phyloP scores from a whole-genome alignment of 2,329 filamentous ascomycete genomes.

The Akanthomyces uredinophilus region DNA sequence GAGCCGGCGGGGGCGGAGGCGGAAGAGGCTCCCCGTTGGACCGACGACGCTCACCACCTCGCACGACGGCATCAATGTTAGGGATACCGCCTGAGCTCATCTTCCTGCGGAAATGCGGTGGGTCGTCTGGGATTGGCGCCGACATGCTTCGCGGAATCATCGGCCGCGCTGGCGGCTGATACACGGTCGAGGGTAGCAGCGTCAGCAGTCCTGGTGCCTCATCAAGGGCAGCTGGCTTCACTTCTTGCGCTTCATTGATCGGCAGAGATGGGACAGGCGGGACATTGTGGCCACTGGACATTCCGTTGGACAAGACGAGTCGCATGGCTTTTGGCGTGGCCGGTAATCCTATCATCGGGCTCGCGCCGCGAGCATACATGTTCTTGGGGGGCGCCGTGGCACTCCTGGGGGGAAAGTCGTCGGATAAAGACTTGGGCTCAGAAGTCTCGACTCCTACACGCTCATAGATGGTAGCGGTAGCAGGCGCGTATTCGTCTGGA shows the following conservation, averaged over 20 bases:
- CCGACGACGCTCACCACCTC: slow-evolving; percentile 33
- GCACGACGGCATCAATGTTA: slow-evolving; percentile 44
- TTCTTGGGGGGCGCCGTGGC: slow-evolving; percentile 58
- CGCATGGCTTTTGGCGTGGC: slow-evolving; percentile 90
- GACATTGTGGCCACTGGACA: slow-evolving; percentile 20
- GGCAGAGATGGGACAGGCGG: neutral
- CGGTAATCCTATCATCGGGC: slow-evolving; percentile 68
- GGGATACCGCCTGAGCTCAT: slow-evolving; percentile 33
- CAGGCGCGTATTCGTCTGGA: slow-evolving; percentile 49
- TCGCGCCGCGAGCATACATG: slow-evolving; percentile 40
- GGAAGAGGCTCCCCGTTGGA: slow-evolving; percentile 47
- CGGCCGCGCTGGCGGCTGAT: slow-evolving; percentile 48
- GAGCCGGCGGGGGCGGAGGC: slow-evolving; percentile 34
- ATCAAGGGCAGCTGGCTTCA: slow-evolving; percentile 24
- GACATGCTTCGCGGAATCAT: slow-evolving; percentile 58
- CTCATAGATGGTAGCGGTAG: slow-evolving; percentile 4
- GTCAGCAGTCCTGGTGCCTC: slow-evolving; percentile 33
- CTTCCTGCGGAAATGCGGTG: slow-evolving; percentile 29
- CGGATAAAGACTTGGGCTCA: slow-evolving; percentile 35
- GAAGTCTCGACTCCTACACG: slow-evolving; percentile 37
- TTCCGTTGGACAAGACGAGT: slow-evolving; percentile 59
- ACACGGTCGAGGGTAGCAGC: slow-evolving; percentile 54
- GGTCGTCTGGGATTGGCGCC: slow-evolving; percentile 44
- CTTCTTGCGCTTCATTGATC: slow-evolving; percentile 23
- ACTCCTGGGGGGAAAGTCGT: slow-evolving; percentile 51